phyloP scores from a whole-genome alignment of 192 early-diverging fungal genomes.

The Chytriomyces sp. region DNA sequence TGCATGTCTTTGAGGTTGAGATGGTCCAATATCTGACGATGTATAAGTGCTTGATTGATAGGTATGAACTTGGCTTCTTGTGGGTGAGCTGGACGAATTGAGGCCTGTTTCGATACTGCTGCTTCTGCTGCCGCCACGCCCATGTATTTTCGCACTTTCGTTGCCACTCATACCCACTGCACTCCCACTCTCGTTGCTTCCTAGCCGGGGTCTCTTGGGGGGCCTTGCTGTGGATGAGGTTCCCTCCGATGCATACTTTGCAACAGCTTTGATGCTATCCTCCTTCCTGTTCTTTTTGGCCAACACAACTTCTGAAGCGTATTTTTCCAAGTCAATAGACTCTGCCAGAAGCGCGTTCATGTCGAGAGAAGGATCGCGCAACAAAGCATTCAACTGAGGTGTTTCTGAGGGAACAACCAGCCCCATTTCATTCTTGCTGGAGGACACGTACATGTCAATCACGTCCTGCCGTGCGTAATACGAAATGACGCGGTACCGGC shows the following conservation, averaged over 20 bases:
- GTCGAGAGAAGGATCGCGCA: slow-evolving; percentile 12
- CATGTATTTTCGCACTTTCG: neutral
- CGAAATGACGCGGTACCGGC: slow-evolving; percentile 15
- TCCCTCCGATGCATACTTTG: neutral
- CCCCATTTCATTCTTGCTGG: neutral
- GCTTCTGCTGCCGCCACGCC: neutral
- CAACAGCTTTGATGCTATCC: slow-evolving; percentile 26
- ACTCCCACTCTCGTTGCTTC: neutral
- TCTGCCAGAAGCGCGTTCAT: slow-evolving; percentile 19
- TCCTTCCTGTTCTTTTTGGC: slow-evolving; percentile 29
- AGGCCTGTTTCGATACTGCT: neutral
- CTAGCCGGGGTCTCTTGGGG: too few species aligned
- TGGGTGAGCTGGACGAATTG: too few species aligned
- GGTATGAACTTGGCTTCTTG: too few species aligned
- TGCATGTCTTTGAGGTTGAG: too few species aligned
- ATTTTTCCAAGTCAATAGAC: slow-evolving; percentile 32
- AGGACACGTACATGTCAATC: slow-evolving; percentile 20
- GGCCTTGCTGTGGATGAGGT: too few species aligned
- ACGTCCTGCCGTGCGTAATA: slow-evolving; percentile 33
- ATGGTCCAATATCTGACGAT: too few species aligned
- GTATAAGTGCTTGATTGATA: too few species aligned
- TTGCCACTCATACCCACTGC: neutral
- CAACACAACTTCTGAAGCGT: slow-evolving; percentile 21
- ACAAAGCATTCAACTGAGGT: neutral
- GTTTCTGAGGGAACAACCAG: slow-evolving; percentile 11